Evolutionary conservation across 2,329 filamentous ascomycete genomes (phyloP).

Genomic region (Xylariaceae sp.): DNA sequence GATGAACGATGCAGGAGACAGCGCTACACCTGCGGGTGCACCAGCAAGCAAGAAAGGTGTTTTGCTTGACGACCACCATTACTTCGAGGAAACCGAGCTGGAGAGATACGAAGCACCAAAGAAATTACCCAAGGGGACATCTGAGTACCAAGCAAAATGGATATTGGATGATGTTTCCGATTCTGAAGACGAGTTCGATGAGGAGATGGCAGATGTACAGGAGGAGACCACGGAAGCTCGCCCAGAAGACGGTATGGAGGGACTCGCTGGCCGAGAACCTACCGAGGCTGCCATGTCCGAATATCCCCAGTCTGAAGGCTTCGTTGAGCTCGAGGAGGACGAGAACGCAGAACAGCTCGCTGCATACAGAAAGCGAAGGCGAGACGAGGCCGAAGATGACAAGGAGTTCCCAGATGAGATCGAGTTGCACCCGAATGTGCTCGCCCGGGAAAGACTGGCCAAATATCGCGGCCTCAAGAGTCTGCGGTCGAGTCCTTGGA

Average conservation of each 20-base stretch:
- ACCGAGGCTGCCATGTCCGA: slow-evolving; percentile 81
- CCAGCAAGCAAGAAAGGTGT: slow-evolving; percentile 73
- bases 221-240: slow-evolving; percentile 49
- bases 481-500: slow-evolving; percentile 81
- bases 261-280: slow-evolving; percentile 59
- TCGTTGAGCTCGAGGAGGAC: slow-evolving; percentile 80
- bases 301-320: slow-evolving; percentile 91
- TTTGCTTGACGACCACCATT: slow-evolving; percentile 92
- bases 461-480: slow-evolving; percentile 92
- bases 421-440: slow-evolving; percentile 82
- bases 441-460: slow-evolving; percentile 78
- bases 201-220: slow-evolving; percentile 42
- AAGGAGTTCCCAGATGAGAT: slow-evolving; percentile 97
- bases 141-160: slow-evolving; percentile 92
- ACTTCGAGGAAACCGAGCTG: slow-evolving; percentile 85
- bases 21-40: slow-evolving; percentile 35
- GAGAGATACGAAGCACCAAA: slow-evolving; percentile 61
- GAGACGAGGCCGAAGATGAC: slow-evolving; percentile 81
- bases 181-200: slow-evolving; percentile 72
- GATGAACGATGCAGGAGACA: slow-evolving; percentile 54
- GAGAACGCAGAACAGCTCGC: slow-evolving; percentile 71
- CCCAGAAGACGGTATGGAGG: slow-evolving; percentile 81
- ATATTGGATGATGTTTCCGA: slow-evolving; percentile 74
- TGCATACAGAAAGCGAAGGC: slow-evolving; percentile 73
- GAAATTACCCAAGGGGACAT: slow-evolving; percentile 83